phyloP scores from a whole-genome alignment of 2,329 filamentous ascomycete genomes.

The Paraconiothyrium sp. region DNA sequence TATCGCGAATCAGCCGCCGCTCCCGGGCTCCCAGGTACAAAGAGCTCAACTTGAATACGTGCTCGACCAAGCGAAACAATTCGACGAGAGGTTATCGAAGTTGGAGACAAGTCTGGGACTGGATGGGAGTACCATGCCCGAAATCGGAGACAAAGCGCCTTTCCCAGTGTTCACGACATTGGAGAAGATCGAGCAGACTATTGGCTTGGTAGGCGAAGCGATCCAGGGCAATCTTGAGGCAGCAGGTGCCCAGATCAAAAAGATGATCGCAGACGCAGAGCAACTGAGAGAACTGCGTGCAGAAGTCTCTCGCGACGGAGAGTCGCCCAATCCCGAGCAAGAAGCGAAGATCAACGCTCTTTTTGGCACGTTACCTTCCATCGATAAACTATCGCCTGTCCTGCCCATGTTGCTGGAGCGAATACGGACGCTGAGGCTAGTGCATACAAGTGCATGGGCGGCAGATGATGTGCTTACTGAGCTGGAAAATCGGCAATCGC shows the following conservation, averaged over 20 bases:
- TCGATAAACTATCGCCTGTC: slow-evolving; percentile 85
- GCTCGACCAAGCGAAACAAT: slow-evolving; percentile 83
- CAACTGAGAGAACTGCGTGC: slow-evolving; percentile 67
- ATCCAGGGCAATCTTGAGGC: slow-evolving; percentile 77
- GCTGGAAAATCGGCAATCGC: slow-evolving; percentile 80
- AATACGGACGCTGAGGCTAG: slow-evolving; percentile 80
- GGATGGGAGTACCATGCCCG: slow-evolving; percentile 72
- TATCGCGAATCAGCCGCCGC: slow-evolving; percentile 41
- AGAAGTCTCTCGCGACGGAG: slow-evolving; percentile 35
- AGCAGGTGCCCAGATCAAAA: slow-evolving; percentile 73
- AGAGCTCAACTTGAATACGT: slow-evolving; percentile 62
- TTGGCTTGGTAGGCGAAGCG: slow-evolving; percentile 77
- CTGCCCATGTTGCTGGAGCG: slow-evolving; percentile 87
- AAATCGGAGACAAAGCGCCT: slow-evolving; percentile 61
- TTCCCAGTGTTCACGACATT: slow-evolving; percentile 82
- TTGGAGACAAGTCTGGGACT: slow-evolving; percentile 86
- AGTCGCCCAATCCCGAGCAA: slow-evolving; percentile 69
- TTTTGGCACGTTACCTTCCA: slow-evolving; percentile 86
- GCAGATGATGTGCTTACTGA: slow-evolving; percentile 80
- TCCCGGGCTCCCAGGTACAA: slow-evolving; percentile 46
- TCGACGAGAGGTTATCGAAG: slow-evolving; percentile 80
- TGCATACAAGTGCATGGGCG: slow-evolving; percentile 86
- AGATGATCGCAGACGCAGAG: slow-evolving; percentile 77
- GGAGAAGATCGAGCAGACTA: slow-evolving; percentile 80
- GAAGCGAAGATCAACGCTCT: slow-evolving; percentile 89